Conservation (phyloP, 768 basidiomycete genomes). For the Hypsizygus marmoreus region DNA sequence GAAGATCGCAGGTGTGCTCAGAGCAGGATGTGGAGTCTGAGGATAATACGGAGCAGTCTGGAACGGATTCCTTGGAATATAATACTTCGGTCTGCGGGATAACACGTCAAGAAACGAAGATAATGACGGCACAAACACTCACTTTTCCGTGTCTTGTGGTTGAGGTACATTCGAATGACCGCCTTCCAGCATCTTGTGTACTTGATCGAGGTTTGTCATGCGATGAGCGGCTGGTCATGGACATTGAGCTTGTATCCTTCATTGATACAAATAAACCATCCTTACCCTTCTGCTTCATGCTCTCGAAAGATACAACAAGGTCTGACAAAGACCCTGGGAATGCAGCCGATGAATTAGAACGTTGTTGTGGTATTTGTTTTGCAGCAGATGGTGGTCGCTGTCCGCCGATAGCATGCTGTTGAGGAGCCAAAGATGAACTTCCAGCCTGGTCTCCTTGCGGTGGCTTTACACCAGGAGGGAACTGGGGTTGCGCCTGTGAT, state of each 20-base stretch:
- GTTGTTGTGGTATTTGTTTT: slow-evolving; percentile 44
- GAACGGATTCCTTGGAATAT: slow-evolving; percentile 90
- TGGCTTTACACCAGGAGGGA: slow-evolving; percentile 71
- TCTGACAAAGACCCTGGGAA: slow-evolving; percentile 90
- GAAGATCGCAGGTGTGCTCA: slow-evolving; percentile 85
- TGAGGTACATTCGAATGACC: slow-evolving; percentile 87
- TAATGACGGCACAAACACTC: slow-evolving; percentile 20
- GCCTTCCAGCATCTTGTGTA: slow-evolving; percentile 93
- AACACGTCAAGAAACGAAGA: slow-evolving; percentile 11
- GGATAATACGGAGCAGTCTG: slow-evolving; percentile 94
- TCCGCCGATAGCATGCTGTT: slow-evolving; percentile 40
- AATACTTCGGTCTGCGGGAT: slow-evolving; percentile 88
- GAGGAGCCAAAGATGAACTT: slow-evolving; percentile 20
- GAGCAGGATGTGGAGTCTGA: slow-evolving; percentile 76
- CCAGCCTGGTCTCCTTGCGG: slow-evolving; percentile 46
- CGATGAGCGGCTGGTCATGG: slow-evolving; percentile 63
- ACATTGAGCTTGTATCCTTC: slow-evolving; percentile 4
- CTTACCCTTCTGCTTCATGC: slow-evolving; percentile 93
- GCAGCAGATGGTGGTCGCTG: slow-evolving; percentile 58
- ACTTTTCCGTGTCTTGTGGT: slow-evolving; percentile 96
- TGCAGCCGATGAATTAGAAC: slow-evolving; percentile 43
- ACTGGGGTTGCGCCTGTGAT: slow-evolving; percentile 58
- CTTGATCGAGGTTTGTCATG: slow-evolving; percentile 84
- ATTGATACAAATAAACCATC: not conserved
- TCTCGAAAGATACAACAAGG: slow-evolving; percentile 92